Conservation (phyloP, 2,329 filamentous ascomycete genomes). For the Colletotrichum sp. region DNA sequence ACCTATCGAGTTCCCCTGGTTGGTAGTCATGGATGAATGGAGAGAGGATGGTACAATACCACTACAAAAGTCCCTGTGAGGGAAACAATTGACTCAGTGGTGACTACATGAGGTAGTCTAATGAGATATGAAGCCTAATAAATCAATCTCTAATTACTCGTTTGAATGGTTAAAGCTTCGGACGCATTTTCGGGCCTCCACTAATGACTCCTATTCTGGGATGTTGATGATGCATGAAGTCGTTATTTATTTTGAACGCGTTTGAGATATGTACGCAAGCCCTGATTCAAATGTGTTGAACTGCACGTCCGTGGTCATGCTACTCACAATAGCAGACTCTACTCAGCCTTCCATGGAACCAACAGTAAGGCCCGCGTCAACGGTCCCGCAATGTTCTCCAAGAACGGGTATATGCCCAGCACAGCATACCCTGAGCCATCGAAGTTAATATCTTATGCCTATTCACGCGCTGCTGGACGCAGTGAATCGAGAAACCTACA, state of each 20-base stretch:
- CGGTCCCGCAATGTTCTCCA: background rate
- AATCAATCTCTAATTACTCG: background rate
- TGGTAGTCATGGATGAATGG: too few species aligned
- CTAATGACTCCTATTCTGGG: too few species aligned
- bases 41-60: background rate
- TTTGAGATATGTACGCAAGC: too few species aligned
- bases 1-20: too few species aligned
- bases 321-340: background rate
- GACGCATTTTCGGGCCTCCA: too few species aligned
- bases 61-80: accelerated
- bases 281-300: too few species aligned
- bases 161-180: background rate
- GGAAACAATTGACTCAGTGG: background rate
- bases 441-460: background rate
- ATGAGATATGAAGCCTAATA: background rate
- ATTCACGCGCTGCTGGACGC: background rate
- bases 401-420: background rate
- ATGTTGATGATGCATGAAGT: too few species aligned
- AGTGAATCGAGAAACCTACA: background rate
- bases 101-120: slow-evolving; percentile 15
- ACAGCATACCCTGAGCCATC: background rate
- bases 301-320: too few species aligned
- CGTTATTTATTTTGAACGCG: too few species aligned
- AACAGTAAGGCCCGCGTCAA: background rate
- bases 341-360: background rate